Evolutionary conservation across 2,329 filamentous ascomycete genomes (phyloP).

Genomic region (Claviceps pazoutovae): DNA sequence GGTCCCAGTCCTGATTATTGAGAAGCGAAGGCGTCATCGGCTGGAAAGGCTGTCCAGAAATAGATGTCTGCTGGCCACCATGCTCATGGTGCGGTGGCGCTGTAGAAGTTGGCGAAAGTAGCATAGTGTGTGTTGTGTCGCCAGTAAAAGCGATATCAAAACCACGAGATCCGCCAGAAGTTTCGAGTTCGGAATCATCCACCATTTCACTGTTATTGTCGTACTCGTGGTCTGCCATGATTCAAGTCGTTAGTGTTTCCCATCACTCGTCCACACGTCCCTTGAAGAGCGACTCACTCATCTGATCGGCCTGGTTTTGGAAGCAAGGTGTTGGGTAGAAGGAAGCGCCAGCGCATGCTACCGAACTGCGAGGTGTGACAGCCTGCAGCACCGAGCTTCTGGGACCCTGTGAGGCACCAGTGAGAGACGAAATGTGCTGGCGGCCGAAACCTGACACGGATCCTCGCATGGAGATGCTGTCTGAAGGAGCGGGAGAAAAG

Average conservation of each 20-base stretch:
- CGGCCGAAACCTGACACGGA: constrained; percentile 19
- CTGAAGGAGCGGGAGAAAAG: constrained; percentile 31
- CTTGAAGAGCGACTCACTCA: constrained; percentile 58
- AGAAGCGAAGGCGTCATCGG: constrained; percentile 48
- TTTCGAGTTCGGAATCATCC: constrained; percentile 65
- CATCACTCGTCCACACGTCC: constrained; percentile 29
- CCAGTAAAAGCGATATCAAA: constrained; percentile 45
- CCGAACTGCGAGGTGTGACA: constrained; percentile 21
- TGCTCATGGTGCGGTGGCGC: constrained; percentile 25
- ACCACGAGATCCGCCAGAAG: constrained; percentile 48
- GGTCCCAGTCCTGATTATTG: constrained; percentile 85
- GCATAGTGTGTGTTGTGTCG: constrained; percentile 27
- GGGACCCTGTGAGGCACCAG: constrained; percentile 11
- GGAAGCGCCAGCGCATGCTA: constrained; percentile 26
- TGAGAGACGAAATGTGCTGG: constrained; percentile 17
- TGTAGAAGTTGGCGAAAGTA: constrained; percentile 27
- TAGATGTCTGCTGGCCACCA: constrained; percentile 18
- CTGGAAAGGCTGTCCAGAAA: constrained; percentile 36
- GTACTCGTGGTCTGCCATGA: constrained; percentile 78
- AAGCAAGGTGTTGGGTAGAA: constrained; percentile 76
- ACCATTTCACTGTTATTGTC: constrained; percentile 81
- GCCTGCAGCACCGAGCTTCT: constrained; percentile 24
- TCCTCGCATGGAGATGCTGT: constrained; percentile 32
- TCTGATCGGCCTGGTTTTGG: constrained; percentile 87
- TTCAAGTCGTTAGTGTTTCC: constrained; percentile 47